These are phyloP conservation scores for Suillus subalutaceus DNA, from an alignment of 768 basidiomycete species.

Conservation along the genomic window DNA sequence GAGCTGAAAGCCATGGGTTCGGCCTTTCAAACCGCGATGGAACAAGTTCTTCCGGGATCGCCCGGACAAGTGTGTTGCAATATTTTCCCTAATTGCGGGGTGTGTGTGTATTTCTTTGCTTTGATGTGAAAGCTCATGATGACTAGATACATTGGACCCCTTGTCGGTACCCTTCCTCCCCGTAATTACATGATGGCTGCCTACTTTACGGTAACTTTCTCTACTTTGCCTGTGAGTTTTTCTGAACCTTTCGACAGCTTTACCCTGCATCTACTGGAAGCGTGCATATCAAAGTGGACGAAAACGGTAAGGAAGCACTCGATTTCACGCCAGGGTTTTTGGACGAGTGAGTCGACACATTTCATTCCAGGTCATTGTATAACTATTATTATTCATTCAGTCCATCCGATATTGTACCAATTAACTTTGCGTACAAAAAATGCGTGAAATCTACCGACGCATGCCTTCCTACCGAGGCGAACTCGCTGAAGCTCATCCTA, in stretches of 20 bases:
- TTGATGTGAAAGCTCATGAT: not conserved
- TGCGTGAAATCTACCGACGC: slow-evolving; percentile 28
- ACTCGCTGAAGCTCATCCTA: slow-evolving; percentile 37
- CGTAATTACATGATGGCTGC: slow-evolving; percentile 31
- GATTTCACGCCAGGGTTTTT: slow-evolving; percentile 21
- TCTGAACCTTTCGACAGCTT: not conserved
- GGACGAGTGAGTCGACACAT: slow-evolving; percentile 1
- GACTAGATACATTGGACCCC: slow-evolving; percentile 29
- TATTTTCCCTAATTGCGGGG: slow-evolving; percentile 47
- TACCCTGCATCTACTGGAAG: slow-evolving; percentile 21
- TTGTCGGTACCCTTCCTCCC: slow-evolving; percentile 10
- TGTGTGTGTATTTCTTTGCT: slow-evolving; percentile 19
- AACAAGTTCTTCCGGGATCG: slow-evolving; percentile 46
- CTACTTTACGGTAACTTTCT: slow-evolving; percentile 35
- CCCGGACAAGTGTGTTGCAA: slow-evolving; percentile 59
- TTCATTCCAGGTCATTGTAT: not conserved
- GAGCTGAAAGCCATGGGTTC: slow-evolving; percentile 54
- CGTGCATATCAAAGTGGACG: slow-evolving; percentile 20
- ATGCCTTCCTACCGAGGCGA: slow-evolving; percentile 41
- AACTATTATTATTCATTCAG: slow-evolving; percentile 11
- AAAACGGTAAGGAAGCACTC: slow-evolving; percentile 14
- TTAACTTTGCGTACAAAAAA: slow-evolving; percentile 24
- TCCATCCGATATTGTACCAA: slow-evolving; percentile 17
- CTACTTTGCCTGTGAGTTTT: no score
- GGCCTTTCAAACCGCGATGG: slow-evolving; percentile 53